phyloP scores from a whole-genome alignment of 1,139 yeast species.

The Protomyces inouyei region DNA sequence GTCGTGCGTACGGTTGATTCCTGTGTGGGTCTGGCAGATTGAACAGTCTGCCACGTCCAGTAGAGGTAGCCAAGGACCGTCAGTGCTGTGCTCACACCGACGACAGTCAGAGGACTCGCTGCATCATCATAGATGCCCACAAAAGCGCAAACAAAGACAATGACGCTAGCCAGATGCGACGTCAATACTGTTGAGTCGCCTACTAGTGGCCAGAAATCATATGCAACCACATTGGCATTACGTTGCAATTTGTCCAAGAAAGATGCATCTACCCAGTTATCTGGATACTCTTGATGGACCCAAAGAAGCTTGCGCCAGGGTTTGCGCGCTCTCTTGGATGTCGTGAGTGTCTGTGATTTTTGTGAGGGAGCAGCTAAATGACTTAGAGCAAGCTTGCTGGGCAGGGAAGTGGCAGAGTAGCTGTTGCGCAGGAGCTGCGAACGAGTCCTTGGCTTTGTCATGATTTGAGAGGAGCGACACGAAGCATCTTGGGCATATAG shows the following conservation, averaged over 20 bases:
- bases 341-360: background rate
- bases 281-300: conserved; percentile 82
- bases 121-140: conserved; percentile 44
- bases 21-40: conserved; percentile 27
- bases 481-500: background rate
- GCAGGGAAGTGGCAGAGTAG: background rate
- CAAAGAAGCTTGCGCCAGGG: conserved; percentile 85
- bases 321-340: conserved; percentile 7
- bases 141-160: conserved; percentile 59
- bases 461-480: background rate
- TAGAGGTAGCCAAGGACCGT: conserved; percentile 42
- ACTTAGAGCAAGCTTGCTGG: background rate
- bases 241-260: conserved; percentile 74
- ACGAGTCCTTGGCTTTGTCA: background rate
- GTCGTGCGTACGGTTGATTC: background rate
- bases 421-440: background rate
- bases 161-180: conserved; percentile 58
- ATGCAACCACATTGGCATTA: conserved; percentile 62
- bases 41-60: conserved; percentile 35
- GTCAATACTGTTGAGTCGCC: conserved; percentile 67
- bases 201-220: conserved; percentile 58
- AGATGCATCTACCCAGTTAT: conserved; percentile 77
- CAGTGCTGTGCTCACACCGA: conserved; percentile 37
- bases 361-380: background rate
- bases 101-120: conserved; percentile 40